Evolutionary conservation across 169 alveolate species (phyloP).

Genomic region (Plasmodium chabaudi): DNA sequence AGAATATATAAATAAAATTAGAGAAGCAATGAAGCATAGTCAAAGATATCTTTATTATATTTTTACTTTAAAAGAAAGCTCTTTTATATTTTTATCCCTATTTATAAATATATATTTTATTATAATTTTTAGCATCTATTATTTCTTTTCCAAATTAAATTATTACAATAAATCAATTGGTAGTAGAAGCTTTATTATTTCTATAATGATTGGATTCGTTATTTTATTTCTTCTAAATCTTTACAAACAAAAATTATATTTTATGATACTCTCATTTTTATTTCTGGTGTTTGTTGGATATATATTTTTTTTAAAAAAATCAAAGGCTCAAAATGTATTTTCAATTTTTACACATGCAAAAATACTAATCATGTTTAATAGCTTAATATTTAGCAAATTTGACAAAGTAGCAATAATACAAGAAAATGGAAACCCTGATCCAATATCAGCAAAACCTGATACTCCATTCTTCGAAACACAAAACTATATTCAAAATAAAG

Average conservation of each 20-base stretch:
- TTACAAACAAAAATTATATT: conserved; percentile 17
- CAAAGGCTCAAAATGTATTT: conserved; percentile 17
- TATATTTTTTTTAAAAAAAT: conserved; percentile 20
- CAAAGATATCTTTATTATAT: conserved; percentile 60
- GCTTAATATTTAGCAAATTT: neutral
- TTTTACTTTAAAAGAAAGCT: conserved; percentile 17
- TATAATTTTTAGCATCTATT: conserved; percentile 15
- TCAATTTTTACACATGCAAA: conserved; percentile 13
- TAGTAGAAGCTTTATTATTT: neutral
- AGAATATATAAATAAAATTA: conserved; percentile 63
- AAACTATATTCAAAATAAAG: too few species aligned
- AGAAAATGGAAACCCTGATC: neutral
- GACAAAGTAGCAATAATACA: neutral
- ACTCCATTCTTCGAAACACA: too few species aligned
- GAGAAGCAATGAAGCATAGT: conserved; percentile 37
- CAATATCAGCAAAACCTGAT: too few species aligned
- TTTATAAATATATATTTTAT: conserved; percentile 16
- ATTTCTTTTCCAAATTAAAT: conserved; percentile 46
- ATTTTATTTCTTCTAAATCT: conserved; percentile 10
- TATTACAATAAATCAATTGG: conserved; percentile 28
- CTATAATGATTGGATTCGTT: neutral
- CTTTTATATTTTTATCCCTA: conserved; percentile 31
- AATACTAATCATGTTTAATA: conserved; percentile 10
- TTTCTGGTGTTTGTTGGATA: conserved; percentile 13
- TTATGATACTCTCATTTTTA: conserved; percentile 2